These are phyloP conservation scores for Geosmithia flava DNA, from an alignment of 2,329 filamentous ascomycete species.

Conservation along the genomic window DNA sequence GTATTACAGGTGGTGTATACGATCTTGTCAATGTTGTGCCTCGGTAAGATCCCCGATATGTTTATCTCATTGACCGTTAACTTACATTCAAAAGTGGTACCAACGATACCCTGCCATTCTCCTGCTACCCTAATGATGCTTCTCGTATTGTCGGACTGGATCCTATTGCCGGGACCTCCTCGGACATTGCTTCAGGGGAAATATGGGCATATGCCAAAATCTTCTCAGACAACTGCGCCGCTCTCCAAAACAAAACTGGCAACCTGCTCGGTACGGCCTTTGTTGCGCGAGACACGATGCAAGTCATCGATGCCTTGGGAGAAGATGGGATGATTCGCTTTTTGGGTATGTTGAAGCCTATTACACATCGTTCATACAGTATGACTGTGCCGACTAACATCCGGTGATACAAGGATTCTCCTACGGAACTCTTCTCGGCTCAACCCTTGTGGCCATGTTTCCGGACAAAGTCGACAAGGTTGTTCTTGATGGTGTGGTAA, in stretches of 20 bases:
- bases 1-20: constrained; percentile 11
- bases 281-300: constrained; percentile 28
- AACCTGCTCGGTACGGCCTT: constrained; percentile 27
- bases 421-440: constrained; percentile 26
- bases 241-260: constrained; percentile 14
- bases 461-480: constrained; percentile 24
- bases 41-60: constrained; percentile 7
- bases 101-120: constrained; percentile 12
- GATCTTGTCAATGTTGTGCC: constrained; percentile 14
- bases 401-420: constrained; percentile 16
- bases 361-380: not conserved
- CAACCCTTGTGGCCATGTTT: constrained; percentile 25
- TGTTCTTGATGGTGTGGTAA: constrained; percentile 22
- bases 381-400: not conserved
- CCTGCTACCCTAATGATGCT: constrained; percentile 7
- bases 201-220: constrained; percentile 11
- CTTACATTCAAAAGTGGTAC: constrained; percentile 7
- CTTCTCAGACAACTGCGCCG: constrained; percentile 9
- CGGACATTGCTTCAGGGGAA: constrained; percentile 7
- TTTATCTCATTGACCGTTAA: not conserved
- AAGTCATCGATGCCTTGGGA: constrained; percentile 26
- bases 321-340: constrained; percentile 23
- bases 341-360: constrained; percentile 12
- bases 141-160: not conserved
- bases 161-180: constrained; percentile 6